Evolutionary conservation across 2,329 filamentous ascomycete species (phyloP).

Genomic region (Aurifilum marmelostoma): DNA sequence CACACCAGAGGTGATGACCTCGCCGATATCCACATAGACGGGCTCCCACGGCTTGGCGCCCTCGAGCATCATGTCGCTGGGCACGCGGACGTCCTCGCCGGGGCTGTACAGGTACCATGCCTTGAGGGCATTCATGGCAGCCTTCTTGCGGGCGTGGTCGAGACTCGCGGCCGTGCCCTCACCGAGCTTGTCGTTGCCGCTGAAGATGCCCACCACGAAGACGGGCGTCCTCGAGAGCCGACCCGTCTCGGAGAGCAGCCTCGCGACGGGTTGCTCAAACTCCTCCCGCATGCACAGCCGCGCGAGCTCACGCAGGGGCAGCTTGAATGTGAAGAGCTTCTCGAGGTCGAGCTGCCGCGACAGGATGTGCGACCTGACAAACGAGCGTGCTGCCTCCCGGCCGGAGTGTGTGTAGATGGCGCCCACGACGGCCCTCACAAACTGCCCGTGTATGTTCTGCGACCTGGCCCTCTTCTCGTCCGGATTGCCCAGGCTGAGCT

Average conservation of each 20-base stretch:
- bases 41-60: slow-evolving; percentile 67
- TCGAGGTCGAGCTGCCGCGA: slow-evolving; percentile 77
- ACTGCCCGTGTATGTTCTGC: slow-evolving; percentile 57
- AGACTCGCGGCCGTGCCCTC: slow-evolving; percentile 84
- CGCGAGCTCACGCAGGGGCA: slow-evolving; percentile 81
- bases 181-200: slow-evolving; percentile 85
- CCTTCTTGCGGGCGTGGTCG: slow-evolving; percentile 75
- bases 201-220: slow-evolving; percentile 92
- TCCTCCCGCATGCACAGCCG: slow-evolving; percentile 85
- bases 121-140: slow-evolving; percentile 84
- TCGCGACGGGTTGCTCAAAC: slow-evolving; percentile 84
- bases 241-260: slow-evolving; percentile 89
- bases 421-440: slow-evolving; percentile 83
- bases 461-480: slow-evolving; percentile 36
- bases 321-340: slow-evolving; percentile 79
- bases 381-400: slow-evolving; percentile 74
- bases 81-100: slow-evolving; percentile 62
- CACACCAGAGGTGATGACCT: slow-evolving; percentile 57
- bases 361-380: slow-evolving; percentile 83
- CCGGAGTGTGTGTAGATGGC: slow-evolving; percentile 86
- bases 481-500: slow-evolving; percentile 33
- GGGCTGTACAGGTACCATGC: slow-evolving; percentile 97
- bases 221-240: slow-evolving; percentile 83
- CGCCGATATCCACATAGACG: slow-evolving; percentile 70
- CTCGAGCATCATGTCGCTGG: slow-evolving; percentile 69